Conservation (phyloP, 305 asterid species). For the Fraxinus sp. region DNA sequence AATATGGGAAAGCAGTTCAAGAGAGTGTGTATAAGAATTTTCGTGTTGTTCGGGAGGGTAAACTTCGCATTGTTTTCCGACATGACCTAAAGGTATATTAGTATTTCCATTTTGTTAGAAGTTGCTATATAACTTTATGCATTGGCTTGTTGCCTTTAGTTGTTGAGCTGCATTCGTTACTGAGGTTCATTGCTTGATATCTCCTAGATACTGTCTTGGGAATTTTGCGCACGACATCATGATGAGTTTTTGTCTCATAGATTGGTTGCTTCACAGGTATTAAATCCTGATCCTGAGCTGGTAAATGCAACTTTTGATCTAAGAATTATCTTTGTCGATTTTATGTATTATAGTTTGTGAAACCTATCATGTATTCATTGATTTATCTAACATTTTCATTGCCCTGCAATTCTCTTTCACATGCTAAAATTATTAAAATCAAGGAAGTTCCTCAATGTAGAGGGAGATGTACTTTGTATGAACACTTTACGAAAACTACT, state of each 20-base stretch:
- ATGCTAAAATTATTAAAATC: not conserved
- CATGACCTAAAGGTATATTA: constrained; percentile 62
- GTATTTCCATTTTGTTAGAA: not conserved
- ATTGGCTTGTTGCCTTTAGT: not conserved
- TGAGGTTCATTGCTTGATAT: constrained; percentile 14
- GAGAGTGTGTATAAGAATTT: constrained; percentile 46
- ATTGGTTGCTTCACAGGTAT: constrained; percentile 55
- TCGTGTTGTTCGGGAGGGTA: constrained; percentile 60
- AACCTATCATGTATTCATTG: not conserved
- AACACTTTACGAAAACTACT: not conserved
- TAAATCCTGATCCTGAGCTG: constrained; percentile 7
- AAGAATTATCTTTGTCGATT: not conserved
- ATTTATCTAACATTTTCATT: not conserved
- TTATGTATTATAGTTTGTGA: not conserved
- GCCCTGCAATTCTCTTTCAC: not conserved
- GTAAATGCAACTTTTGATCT: not conserved
- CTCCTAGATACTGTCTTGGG: constrained; percentile 63
- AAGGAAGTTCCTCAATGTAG: not conserved
- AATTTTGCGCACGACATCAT: constrained; percentile 53
- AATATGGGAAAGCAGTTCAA: constrained; percentile 47
- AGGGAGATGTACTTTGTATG: not conserved
- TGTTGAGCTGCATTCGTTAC: not conserved
- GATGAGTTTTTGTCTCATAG: constrained; percentile 47
- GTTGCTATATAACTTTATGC: constrained; percentile 3
- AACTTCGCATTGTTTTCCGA: constrained; percentile 54